Evolutionary conservation across 2,329 filamentous ascomycete genomes (phyloP).

Genomic region (Colletotrichum phormii): DNA sequence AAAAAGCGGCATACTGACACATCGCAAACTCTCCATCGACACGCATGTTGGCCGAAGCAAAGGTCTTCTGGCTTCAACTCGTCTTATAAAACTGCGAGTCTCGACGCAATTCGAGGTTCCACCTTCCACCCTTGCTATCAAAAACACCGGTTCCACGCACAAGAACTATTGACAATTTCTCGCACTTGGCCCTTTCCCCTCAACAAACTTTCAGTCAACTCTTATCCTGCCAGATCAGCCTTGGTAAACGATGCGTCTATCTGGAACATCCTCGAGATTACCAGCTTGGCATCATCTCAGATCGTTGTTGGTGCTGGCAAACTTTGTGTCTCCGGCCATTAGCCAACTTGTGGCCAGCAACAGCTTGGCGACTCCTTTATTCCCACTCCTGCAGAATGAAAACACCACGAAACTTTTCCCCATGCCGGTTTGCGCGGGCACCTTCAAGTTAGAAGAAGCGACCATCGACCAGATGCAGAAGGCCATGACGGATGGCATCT

Average conservation of each 20-base stretch:
- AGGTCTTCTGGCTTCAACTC: not conserved
- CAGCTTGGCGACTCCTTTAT: not conserved
- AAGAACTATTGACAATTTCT: not conserved
- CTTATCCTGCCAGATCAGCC: not conserved
- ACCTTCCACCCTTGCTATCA: not conserved
- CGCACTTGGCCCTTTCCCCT: not conserved
- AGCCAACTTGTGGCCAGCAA: not conserved
- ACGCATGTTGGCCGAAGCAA: not conserved
- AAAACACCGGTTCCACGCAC: not conserved
- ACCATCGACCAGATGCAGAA: constrained; percentile 75
- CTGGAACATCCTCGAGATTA: not conserved
- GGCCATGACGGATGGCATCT: constrained; percentile 62
- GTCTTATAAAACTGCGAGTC: not conserved
- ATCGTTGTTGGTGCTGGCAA: not conserved
- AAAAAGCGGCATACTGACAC: not conserved
- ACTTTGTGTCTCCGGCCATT: not conserved
- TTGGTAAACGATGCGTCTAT: not conserved
- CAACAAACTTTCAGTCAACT: not conserved
- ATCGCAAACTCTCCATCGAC: not conserved
- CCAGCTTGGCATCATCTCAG: not conserved
- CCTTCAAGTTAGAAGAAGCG: constrained; percentile 73
- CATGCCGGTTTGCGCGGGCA: constrained; percentile 69
- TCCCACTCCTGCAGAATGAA: constrained; percentile 43
- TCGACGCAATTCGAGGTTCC: not conserved
- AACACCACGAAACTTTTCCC: constrained; percentile 62